Evolutionary conservation across 2,329 filamentous ascomycete species (phyloP), one percentile per base, ranked within the genome.

Genomic region (Paracoccidioides lutzii): DNA sequence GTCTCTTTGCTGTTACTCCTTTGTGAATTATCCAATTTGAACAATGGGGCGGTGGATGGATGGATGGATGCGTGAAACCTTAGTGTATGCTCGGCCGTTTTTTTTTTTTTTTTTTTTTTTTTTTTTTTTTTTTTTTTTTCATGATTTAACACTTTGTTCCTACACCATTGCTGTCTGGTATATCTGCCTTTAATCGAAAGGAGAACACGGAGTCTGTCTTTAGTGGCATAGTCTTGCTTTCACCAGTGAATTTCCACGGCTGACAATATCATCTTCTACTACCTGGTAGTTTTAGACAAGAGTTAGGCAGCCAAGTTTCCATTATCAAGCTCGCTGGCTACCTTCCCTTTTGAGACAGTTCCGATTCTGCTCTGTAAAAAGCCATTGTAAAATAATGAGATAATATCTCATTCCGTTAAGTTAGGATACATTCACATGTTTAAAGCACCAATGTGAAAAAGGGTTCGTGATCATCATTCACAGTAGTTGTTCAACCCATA

Each of bases 401-500:
- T 37, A 37, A 37, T 37, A 37, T 10, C 35, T 37, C 35, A 37
- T 37, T 2, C 10, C 7, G 3, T 10, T 37, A 37, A 6, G 6
- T 7, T 37, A 37, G 35, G 10, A 37, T 32, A 45, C 1, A 14
- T 12, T 3, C 1, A 22, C 22, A 22, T 22, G 22, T 22, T 22
- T 22, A 22, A 22, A 22, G 22, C 22, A 22, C 22, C 22, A 22
- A 22, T 22, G 22, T 38, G 3, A 38, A 38, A 38, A 33, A 15
- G 5, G 32, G 4, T n/a, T 37, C 30, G 35, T 49, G 10, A 12
- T 49, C 8, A 40, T 52, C 12, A 9, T 3, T 41, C n/a, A 52
- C 4, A 41, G 41, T 30, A 15, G 33, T 12, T 22, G 22, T 48
- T 65, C 46, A 62, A 40, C 41, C 58, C 59, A 70, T 43, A 66